These are phyloP conservation scores for Kwoniella dendrophila DNA, from an alignment of 768 basidiomycete genomes.

Conservation along the genomic window DNA sequence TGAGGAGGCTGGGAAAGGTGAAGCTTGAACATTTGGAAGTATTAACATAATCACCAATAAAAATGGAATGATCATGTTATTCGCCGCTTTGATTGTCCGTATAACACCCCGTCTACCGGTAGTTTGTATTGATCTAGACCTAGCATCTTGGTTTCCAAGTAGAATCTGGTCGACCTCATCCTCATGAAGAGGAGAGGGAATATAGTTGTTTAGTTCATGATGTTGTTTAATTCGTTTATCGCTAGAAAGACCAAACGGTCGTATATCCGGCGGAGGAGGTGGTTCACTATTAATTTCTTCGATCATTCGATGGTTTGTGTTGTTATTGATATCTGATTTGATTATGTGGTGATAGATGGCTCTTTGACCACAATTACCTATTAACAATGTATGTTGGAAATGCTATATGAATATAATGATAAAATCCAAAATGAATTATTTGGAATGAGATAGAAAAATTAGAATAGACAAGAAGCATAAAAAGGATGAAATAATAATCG, in stretches of 20 bases:
- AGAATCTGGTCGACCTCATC: not conserved
- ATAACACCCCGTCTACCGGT: too few relatives aligned
- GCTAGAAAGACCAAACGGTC: constrained; percentile 34
- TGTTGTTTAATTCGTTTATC: not conserved
- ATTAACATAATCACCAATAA: not conserved
- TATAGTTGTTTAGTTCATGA: not conserved
- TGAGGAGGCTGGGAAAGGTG: not conserved
- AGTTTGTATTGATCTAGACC: too few relatives aligned
- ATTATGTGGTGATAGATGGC: not conserved
- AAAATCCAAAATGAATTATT: too few relatives aligned
- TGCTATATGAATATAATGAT: too few relatives aligned
- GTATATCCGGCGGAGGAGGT: constrained; percentile 43
- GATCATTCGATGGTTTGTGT: constrained; percentile 25
- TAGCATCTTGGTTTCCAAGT: too few relatives aligned
- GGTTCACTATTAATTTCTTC: constrained; percentile 33
- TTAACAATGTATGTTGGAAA: too few relatives aligned
- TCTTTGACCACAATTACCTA: too few relatives aligned
- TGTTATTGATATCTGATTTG: not conserved
- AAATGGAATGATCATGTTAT: not conserved
- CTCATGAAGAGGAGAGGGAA: not conserved
- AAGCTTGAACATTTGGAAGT: too few relatives aligned
- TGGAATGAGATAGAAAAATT: not conserved
- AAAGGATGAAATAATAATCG: too few relatives aligned
- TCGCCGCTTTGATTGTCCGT: not conserved
- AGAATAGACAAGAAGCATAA: not conserved